Base-by-base conservation (phyloP, 176 grass and related monocot genomes). In the Phoenix dactylifera region DNA sequence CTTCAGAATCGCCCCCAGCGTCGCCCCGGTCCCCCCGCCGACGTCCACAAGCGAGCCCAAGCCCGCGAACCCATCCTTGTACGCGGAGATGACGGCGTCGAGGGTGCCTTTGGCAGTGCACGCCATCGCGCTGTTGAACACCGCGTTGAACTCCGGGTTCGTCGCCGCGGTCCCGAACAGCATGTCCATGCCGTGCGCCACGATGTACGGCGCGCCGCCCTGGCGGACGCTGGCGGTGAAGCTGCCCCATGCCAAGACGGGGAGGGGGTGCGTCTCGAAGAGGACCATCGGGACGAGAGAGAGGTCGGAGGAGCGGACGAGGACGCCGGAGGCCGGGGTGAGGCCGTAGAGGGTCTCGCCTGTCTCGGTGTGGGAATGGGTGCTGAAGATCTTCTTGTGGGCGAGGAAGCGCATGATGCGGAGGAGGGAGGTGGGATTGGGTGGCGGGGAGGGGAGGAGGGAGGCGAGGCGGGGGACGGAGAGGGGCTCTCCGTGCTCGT, bases 11-110 rank as follows among this genome's bases (percentile, higher is more conserved):
- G 59, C 62, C 16, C n/a, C 12, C 58, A 81, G n/a, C 6, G 58
- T 69, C 44, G 39, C 0, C 1, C 78, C 71, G 12, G 15, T 69
- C 6, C 78, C 78, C 0, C 77, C 77, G 12, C 77, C 77, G 15
- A 58, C 77, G 59, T 80, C 77, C 5, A 80, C 71, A 4, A 81
- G 78, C 15, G 64, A 62, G n/a, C 26, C 58, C 6, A 81, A 0
- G 19, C 39, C 58, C 1, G 53, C 26, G 51, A 81, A 74, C 1
- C 71, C 32, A 35, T 35, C 71, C 16, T 16, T 22, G 53, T 55
- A 55, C 18, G 9, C 53, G 1, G 6, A n/a, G 53, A 55, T 5
- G 53, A 22, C 53, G 3, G 53, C 53, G 53, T 55, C 53, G 15
- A 55, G 16, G 53, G 9, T 55, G 53, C 17, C 20, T 6, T 22